Percentiles rank a stretch among this genome's conserved stretches.
These are phyloP conservation scores for Wakefieldia striispora DNA, from an alignment of 768 basidiomycete genomes.

Conservation along the genomic window DNA sequence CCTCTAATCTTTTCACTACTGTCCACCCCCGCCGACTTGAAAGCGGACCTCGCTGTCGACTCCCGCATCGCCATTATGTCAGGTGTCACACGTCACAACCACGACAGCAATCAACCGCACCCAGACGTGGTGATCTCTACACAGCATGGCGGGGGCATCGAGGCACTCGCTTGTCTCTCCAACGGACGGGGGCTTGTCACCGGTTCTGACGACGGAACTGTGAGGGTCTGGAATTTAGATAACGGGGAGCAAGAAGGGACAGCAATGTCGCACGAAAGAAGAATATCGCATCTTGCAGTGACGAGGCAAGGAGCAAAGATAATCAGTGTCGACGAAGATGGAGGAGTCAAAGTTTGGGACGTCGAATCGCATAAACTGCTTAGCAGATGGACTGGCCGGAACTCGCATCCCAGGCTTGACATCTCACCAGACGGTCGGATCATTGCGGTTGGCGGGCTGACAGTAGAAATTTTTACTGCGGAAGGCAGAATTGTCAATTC, in stretches of 20 bases:
- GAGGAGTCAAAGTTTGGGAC: background rate
- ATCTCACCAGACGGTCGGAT: background rate
- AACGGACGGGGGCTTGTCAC: constrained; percentile 1
- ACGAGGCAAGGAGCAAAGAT: background rate
- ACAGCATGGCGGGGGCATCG: background rate
- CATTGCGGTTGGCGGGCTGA: background rate
- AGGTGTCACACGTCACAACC: background rate
- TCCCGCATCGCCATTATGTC: background rate
- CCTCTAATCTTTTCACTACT: too few species aligned
- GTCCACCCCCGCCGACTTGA: background rate
- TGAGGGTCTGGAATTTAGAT: background rate
- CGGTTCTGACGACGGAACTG: background rate
- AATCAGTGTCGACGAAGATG: background rate
- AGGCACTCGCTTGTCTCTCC: constrained; percentile 5
- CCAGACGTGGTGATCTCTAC: background rate
- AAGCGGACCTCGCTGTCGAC: background rate
- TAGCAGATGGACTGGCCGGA: background rate
- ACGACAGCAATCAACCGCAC: background rate
- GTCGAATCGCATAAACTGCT: background rate
- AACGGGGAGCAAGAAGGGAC: background rate
- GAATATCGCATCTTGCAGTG: background rate
- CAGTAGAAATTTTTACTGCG: background rate
- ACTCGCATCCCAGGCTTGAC: background rate
- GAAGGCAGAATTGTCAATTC: background rate
- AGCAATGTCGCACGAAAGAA: background rate